Percentiles rank a stretch among this genome's conserved stretches.
Conservation (phyloP, 805 yeast genomes). For the Barnettozyma salicaria region DNA sequence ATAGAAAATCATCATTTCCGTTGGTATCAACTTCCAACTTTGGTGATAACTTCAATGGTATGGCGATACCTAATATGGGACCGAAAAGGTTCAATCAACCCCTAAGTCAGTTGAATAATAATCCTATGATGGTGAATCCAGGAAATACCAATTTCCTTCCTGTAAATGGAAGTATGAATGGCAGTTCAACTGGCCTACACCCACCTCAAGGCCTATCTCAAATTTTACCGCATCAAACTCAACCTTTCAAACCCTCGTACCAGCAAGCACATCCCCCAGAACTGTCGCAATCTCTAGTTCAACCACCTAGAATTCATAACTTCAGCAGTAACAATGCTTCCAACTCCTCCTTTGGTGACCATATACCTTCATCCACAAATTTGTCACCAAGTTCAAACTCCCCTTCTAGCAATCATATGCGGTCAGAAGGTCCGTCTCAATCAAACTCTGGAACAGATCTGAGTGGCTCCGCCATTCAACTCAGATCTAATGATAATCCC, state of each 20-base stretch:
- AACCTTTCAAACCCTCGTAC: background rate
- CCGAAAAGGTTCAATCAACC: no score
- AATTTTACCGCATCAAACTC: no score
- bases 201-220: no score
- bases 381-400: no score
- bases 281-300: background rate
- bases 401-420: conserved; percentile 3
- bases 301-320: conserved; percentile 6
- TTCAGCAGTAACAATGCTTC: conserved; percentile 4
- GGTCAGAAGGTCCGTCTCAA: conserved; percentile 3
- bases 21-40: conserved; percentile 10
- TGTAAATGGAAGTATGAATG: no score
- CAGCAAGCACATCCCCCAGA: background rate
- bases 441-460: conserved; percentile 9
- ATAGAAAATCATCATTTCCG: conserved; percentile 36
- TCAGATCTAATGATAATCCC: background rate
- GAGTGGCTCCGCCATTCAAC: conserved; percentile 1
- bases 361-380: conserved; percentile 4
- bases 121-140: background rate
- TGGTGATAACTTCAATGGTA: conserved; percentile 9
- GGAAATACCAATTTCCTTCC: no score
- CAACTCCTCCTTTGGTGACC: conserved; percentile 8
- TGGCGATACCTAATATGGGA: conserved; percentile 7
- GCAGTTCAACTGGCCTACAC: no score
- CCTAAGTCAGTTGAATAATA: conserved; percentile 5